Base-by-base conservation (phyloP, 2,329 filamentous ascomycete genomes). In the Hymenotorrendiella dingleyae region DNA sequence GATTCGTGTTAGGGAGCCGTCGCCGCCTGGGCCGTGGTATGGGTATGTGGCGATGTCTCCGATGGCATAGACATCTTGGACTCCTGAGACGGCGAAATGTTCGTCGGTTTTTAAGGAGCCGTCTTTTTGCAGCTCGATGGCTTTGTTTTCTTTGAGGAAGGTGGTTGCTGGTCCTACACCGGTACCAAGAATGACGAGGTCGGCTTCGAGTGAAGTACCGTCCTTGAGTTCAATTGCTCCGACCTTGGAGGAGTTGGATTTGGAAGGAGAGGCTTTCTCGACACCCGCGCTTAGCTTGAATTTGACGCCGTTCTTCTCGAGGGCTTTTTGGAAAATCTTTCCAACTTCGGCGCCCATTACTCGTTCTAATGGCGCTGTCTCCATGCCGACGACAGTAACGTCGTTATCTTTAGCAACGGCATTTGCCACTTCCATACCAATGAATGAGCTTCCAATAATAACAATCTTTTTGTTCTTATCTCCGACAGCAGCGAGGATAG, bases 391-490 rank as follows among this genome's bases (percentile, higher is more conserved):
- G 29, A 97, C 80, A 6, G 84, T 84, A 12, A 98, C 89, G 7
- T 82, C 69, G 62, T 98, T 94, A 56, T 84, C 84, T 55, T 84
- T 84, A 33, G 76, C 67, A 0, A 84, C 82, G 0, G 94, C 83
- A 50, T 90, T 93, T 48, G 86, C 91, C n/a, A 94, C 78, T 65
- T 98, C 93, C 86, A 98, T 94, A 29, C 93, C 93, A 59, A 98
- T 98, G 65, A 98, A 98, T 1, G 88, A 94, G 46, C 85, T 91
- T 29, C 93, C 93, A 41, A 98, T 73, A 11, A 98, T 74, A 35
- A 95, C 88, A 53, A 98, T 80, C 65, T 95, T 96, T 74, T 95
- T 96, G 46, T 80, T 80, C 60, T 86, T 84, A 32, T 86, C 78
- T 22, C 88, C 88, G 35, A 94, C 85, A 6, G 88, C 87, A 1